Conservation (phyloP, 352 stramenopile species). For the Salisapilia sapeloensis region DNA sequence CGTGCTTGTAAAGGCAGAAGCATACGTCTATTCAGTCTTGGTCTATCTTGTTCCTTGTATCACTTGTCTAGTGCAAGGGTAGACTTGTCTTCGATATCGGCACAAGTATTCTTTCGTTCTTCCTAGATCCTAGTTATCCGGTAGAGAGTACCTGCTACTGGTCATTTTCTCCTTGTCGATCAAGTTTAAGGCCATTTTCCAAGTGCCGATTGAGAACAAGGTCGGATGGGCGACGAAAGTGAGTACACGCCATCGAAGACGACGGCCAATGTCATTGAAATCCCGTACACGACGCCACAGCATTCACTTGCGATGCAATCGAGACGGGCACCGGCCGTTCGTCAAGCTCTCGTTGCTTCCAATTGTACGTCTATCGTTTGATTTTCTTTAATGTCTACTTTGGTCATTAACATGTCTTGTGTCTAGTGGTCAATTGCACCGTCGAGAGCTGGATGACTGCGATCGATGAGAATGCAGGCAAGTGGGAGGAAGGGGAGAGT, state of each 20-base stretch:
- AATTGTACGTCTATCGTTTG: slow-evolving; percentile 10
- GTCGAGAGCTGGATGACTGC: slow-evolving; percentile 15
- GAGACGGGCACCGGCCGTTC: slow-evolving; percentile 43
- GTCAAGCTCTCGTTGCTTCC: slow-evolving; percentile 51
- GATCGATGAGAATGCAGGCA: slow-evolving; percentile 13
- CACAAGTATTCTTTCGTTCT: too few relatives aligned
- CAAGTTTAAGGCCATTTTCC: slow-evolving; percentile 1
- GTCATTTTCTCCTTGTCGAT: too few relatives aligned
- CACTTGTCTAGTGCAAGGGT: too few relatives aligned
- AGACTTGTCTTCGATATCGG: too few relatives aligned
- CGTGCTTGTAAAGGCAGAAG: too few relatives aligned
- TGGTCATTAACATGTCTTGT: neutral
- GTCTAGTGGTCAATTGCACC: slow-evolving; percentile 20
- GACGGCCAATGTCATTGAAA: slow-evolving; percentile 14
- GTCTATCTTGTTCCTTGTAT: too few relatives aligned
- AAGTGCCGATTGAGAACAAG: slow-evolving; percentile 36
- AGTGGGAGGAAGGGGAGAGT: slow-evolving; percentile 2
- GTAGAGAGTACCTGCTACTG: too few relatives aligned
- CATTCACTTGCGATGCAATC: slow-evolving; percentile 48
- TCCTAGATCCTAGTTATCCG: too few relatives aligned
- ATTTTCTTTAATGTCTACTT: neutral
- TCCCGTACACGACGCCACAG: slow-evolving; percentile 39
- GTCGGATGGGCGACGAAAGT: slow-evolving; percentile 7
- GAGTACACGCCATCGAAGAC: slow-evolving; percentile 2
- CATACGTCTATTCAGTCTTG: too few relatives aligned